Conservation (phyloP, 768 basidiomycete species). For the Termitomyces sp. region DNA sequence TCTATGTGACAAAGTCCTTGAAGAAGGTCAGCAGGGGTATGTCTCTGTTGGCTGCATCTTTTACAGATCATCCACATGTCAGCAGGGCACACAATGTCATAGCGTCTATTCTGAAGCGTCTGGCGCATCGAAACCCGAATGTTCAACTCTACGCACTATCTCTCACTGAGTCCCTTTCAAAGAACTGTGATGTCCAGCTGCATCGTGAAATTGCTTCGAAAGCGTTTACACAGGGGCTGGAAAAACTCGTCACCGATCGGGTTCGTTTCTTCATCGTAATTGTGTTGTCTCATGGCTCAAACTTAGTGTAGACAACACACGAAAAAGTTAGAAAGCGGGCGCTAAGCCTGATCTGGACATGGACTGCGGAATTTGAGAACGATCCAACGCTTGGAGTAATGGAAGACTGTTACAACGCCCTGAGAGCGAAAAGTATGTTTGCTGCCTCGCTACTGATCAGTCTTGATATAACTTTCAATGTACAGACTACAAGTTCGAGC, state of each 20-base stretch:
- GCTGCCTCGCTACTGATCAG: neutral
- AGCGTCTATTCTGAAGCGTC: slow-evolving; percentile 80
- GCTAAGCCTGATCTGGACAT: slow-evolving; percentile 67
- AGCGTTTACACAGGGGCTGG: slow-evolving; percentile 86
- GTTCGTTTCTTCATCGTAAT: slow-evolving; percentile 35
- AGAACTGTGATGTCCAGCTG: slow-evolving; percentile 81
- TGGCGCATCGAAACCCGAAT: slow-evolving; percentile 92
- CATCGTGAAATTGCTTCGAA: slow-evolving; percentile 85
- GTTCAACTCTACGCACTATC: slow-evolving; percentile 93
- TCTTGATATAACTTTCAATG: neutral
- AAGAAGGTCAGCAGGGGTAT: slow-evolving; percentile 85
- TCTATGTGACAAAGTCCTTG: slow-evolving; percentile 93
- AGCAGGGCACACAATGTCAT: slow-evolving; percentile 87
- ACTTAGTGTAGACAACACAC: slow-evolving; percentile 66
- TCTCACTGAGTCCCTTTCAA: slow-evolving; percentile 81
- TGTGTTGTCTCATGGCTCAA: neutral
- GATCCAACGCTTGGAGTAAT: slow-evolving; percentile 82
- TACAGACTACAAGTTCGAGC: slow-evolving; percentile 69
- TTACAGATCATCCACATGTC: neutral
- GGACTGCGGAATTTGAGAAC: slow-evolving; percentile 81
- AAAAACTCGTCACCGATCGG: slow-evolving; percentile 84
- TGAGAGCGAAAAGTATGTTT: slow-evolving; percentile 73
- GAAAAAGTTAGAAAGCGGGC: slow-evolving; percentile 83
- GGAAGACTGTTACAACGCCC: slow-evolving; percentile 79
- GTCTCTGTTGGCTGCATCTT: neutral